These are phyloP conservation scores for Ophiostoma sp. DNA, from an alignment of 2,329 filamentous ascomycete species.

Conservation along the genomic window DNA sequence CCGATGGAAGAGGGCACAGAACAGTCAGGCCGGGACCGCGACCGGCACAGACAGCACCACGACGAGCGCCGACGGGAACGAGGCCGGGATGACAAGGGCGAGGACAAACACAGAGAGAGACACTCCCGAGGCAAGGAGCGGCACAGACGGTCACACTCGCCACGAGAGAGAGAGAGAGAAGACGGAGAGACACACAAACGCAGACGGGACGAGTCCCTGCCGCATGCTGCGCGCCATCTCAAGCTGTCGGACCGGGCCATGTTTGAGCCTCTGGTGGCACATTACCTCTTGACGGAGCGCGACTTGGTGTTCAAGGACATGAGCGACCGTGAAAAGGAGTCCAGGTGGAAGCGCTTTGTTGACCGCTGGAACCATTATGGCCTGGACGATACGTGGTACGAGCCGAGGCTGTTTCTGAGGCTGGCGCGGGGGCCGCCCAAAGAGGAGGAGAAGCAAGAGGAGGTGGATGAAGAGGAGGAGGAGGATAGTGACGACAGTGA, in stretches of 20 bases:
- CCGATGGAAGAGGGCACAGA: neutral
- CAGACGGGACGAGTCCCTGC: neutral
- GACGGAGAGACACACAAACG: neutral
- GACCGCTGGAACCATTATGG: slow-evolving; percentile 88
- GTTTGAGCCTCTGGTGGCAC: slow-evolving; percentile 3
- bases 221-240: slow-evolving; percentile 9
- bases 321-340: slow-evolving; percentile 64
- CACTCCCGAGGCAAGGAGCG: neutral
- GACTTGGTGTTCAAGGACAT: neutral
- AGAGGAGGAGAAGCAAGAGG: slow-evolving; percentile 31
- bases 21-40: neutral
- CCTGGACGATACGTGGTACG: slow-evolving; percentile 89
- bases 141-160: neutral
- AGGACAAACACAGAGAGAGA: neutral
- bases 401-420: slow-evolving; percentile 60
- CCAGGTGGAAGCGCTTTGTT: slow-evolving; percentile 90
- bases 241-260: neutral
- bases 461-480: neutral
- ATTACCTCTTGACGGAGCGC: neutral
- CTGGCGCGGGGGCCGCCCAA: slow-evolving; percentile 34
- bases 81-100: neutral
- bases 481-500: neutral
- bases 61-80: neutral
- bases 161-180: neutral
- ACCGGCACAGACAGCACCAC: neutral